Percentiles rank a stretch among this genome's conserved stretches.
phyloP scores from a whole-genome alignment of 495 filamentous ascomycete genomes.

The Neurospora discreta region DNA sequence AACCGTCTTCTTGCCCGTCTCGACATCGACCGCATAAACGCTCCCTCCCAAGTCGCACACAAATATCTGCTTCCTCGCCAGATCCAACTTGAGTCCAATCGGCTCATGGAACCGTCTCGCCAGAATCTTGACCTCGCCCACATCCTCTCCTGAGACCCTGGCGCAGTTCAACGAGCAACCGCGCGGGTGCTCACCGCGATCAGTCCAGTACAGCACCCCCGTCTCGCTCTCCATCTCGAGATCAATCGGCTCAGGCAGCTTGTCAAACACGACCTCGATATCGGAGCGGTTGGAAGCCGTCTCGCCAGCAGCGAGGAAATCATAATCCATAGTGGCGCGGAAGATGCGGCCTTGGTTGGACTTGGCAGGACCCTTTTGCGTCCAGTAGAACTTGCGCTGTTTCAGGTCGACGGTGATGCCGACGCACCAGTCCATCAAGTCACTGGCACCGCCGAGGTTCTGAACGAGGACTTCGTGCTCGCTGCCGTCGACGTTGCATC shows the following conservation, averaged over 20 bases:
- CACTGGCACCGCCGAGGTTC: constrained; percentile 9
- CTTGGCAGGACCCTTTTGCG: constrained; percentile 44
- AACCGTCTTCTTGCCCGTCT: constrained; percentile 23
- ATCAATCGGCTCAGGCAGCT: constrained; percentile 46
- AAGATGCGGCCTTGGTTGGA: constrained; percentile 34
- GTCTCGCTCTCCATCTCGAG: constrained; percentile 33
- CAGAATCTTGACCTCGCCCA: constrained; percentile 4
- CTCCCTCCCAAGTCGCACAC: constrained; percentile 34
- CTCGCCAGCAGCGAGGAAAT: constrained; percentile 13
- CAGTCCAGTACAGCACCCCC: constrained; percentile 41
- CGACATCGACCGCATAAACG: constrained; percentile 28
- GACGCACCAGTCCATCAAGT: constrained; percentile 40
- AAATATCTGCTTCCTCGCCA: constrained; percentile 23
- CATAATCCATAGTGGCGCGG: constrained; percentile 17
- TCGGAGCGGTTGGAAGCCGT: constrained; percentile 17
- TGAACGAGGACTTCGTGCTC: constrained; percentile 30
- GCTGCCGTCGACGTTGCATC: constrained; percentile 33
- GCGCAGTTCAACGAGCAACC: constrained; percentile 35
- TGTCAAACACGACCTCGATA: constrained; percentile 30
- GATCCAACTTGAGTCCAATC: constrained; percentile 35
- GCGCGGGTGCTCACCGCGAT: constrained; percentile 38
- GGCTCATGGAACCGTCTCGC: constrained; percentile 36
- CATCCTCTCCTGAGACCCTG: not conserved
- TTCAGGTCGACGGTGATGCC: constrained; percentile 33
- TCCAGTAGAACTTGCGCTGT: constrained; percentile 40